Percentiles rank a stretch among this genome's conserved stretches.
Conservation (phyloP, 2,329 filamentous ascomycete genomes). For the Juglanconis juglandina region DNA sequence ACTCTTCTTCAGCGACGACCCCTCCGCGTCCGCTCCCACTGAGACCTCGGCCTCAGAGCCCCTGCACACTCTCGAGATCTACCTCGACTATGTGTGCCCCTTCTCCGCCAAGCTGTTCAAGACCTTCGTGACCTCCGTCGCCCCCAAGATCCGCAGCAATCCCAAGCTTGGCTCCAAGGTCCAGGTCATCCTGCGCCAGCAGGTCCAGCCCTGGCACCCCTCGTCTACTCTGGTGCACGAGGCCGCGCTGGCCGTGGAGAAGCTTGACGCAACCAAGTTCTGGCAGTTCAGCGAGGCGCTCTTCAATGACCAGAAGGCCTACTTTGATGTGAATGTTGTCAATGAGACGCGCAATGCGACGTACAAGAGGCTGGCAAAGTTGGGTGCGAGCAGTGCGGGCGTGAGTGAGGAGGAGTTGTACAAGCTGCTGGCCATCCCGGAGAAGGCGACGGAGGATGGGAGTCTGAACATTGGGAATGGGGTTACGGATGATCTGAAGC, state of each 20-base stretch:
- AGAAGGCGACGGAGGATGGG: slow-evolving; percentile 65
- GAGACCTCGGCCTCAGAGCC: slow-evolving; percentile 35
- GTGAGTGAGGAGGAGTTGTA: slow-evolving; percentile 70
- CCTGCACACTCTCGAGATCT: slow-evolving; percentile 60
- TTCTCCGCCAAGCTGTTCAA: slow-evolving; percentile 68
- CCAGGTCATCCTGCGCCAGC: slow-evolving; percentile 80
- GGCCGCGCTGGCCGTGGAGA: slow-evolving; percentile 73
- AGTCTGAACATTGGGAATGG: slow-evolving; percentile 74
- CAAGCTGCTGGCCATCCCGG: slow-evolving; percentile 63
- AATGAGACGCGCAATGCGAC: slow-evolving; percentile 81
- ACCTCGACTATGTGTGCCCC: slow-evolving; percentile 90
- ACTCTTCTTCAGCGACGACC: slow-evolving; percentile 37
- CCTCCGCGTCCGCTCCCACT: slow-evolving; percentile 31
- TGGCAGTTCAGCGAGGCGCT: slow-evolving; percentile 73
- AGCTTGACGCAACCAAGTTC: slow-evolving; percentile 67
- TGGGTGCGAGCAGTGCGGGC: slow-evolving; percentile 65
- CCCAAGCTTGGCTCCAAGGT: slow-evolving; percentile 56
- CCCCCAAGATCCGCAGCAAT: slow-evolving; percentile 60
- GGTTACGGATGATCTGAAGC: slow-evolving; percentile 81
- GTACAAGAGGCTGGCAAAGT: slow-evolving; percentile 71
- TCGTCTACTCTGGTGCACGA: slow-evolving; percentile 79
- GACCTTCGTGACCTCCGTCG: slow-evolving; percentile 65
- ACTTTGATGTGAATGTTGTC: slow-evolving; percentile 81
- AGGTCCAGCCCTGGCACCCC: slow-evolving; percentile 94
- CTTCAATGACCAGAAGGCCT: slow-evolving; percentile 65